Evolutionary conservation across 306 rosid genomes (phyloP).

Genomic region (Dalbergia cochinchinensis): DNA sequence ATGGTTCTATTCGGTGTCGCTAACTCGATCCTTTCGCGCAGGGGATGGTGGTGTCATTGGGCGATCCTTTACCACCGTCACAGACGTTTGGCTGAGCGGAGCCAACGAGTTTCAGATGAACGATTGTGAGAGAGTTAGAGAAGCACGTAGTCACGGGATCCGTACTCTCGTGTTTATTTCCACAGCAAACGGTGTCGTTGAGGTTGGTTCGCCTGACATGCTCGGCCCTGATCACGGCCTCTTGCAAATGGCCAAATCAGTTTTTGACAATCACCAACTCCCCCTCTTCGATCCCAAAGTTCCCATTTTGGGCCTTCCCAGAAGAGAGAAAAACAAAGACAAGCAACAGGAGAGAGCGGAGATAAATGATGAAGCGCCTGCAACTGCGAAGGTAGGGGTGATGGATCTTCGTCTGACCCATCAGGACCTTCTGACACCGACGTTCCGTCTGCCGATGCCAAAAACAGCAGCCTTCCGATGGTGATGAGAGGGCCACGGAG

Average conservation of each 20-base stretch:
- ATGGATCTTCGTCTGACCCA: slow-evolving; percentile 21
- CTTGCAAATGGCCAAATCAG: slow-evolving; percentile 42
- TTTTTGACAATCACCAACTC: slow-evolving; percentile 28
- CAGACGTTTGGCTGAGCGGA: slow-evolving; percentile 56
- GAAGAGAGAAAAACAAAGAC: background rate
- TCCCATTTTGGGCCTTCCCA: too few species aligned
- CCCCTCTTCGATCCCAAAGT: background rate
- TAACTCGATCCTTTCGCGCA: slow-evolving; percentile 26
- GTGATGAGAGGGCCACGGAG: slow-evolving; percentile 32
- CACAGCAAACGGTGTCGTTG: slow-evolving; percentile 52
- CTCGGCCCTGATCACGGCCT: slow-evolving; percentile 47
- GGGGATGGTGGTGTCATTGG: slow-evolving; percentile 37
- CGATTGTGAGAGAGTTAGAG: slow-evolving; percentile 56
- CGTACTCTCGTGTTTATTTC: slow-evolving; percentile 54
- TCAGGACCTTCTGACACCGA: slow-evolving; percentile 38
- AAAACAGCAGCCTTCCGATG: background rate
- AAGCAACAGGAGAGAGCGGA: background rate
- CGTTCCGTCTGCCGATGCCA: background rate
- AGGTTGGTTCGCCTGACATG: slow-evolving; percentile 54
- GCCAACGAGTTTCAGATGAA: slow-evolving; percentile 40
- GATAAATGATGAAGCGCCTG: background rate
- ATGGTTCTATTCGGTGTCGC: slow-evolving; percentile 53
- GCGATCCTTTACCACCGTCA: slow-evolving; percentile 45
- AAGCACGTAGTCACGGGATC: slow-evolving; percentile 53
- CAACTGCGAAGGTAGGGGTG: background rate